Percentiles rank a stretch among this genome's conserved stretches.
phyloP scores from a whole-genome alignment of 108 stramenopile genomes.

The Nitzschia sp. region DNA sequence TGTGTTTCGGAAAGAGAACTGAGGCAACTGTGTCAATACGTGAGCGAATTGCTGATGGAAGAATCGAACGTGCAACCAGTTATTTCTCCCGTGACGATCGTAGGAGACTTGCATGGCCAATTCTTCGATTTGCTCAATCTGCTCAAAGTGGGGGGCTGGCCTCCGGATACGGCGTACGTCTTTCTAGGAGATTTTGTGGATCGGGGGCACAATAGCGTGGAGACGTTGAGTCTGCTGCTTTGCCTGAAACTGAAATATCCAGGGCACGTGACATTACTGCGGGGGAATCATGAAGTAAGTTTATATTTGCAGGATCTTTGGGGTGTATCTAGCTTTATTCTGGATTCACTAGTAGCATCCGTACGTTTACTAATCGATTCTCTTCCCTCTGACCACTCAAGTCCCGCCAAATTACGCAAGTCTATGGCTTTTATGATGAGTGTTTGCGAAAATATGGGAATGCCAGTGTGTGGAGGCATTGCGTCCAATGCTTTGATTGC shows the following conservation, averaged over 20 bases:
- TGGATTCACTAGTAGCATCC: not conserved
- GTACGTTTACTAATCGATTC: not conserved
- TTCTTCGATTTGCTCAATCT: constrained; percentile 90
- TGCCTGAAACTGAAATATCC: constrained; percentile 88
- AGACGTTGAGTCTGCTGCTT: constrained; percentile 82
- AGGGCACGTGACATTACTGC: constrained; percentile 82
- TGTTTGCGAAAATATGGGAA: constrained; percentile 99
- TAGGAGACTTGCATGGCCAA: constrained; percentile 96
- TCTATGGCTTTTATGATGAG: constrained; percentile 98
- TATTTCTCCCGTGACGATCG: constrained; percentile 81
- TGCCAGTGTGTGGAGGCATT: constrained; percentile 95
- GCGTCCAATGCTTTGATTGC: constrained; percentile 90
- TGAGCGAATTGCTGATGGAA: constrained; percentile 78
- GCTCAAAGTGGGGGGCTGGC: constrained; percentile 77
- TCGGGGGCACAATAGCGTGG: constrained; percentile 93
- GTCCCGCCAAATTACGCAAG: constrained; percentile 97
- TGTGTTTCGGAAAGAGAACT: constrained; percentile 71
- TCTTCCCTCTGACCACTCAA: not conserved
- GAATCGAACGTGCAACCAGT: constrained; percentile 90
- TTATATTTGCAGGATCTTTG: no score
- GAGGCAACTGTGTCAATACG: constrained; percentile 50
- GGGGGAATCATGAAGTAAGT: constrained; percentile 92
- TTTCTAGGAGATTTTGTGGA: constrained; percentile 96
- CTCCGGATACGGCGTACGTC: constrained; percentile 81
- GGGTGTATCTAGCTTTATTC: no score